Evolutionary conservation across 2,329 filamentous ascomycete genomes (phyloP).

Genomic region (Monosporascus cannonballus): DNA sequence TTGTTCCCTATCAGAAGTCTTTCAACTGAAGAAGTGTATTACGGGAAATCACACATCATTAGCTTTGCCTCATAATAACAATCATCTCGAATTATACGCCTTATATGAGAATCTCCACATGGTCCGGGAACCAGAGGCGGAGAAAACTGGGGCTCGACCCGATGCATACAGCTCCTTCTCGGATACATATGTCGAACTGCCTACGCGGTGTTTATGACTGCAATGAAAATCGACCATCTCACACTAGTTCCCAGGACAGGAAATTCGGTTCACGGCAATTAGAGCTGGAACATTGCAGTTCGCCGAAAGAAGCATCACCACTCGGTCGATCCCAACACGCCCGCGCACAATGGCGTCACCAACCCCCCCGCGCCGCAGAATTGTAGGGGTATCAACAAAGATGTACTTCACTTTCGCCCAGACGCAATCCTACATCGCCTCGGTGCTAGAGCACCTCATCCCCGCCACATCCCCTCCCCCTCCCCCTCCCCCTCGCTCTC

Average conservation of each 20-base stretch:
- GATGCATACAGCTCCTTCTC: not conserved
- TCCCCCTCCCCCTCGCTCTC: slow-evolving; percentile 13
- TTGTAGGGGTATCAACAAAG: slow-evolving; percentile 70
- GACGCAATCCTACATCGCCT: slow-evolving; percentile 51
- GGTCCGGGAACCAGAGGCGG: not conserved
- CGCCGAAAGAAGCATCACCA: not conserved
- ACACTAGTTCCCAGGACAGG: no score
- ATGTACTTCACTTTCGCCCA: slow-evolving; percentile 70
- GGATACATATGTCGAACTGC: not conserved
- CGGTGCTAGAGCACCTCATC: slow-evolving; percentile 40
- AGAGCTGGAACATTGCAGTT: not conserved
- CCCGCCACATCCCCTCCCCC: slow-evolving; percentile 27
- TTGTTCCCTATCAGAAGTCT: no score
- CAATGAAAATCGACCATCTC: no score
- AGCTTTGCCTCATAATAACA: no score
- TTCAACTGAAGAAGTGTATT: no score
- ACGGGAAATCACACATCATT: no score
- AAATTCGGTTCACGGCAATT: not conserved
- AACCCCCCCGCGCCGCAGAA: slow-evolving; percentile 41
- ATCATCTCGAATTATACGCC: not conserved
- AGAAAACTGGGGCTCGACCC: not conserved
- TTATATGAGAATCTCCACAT: not conserved
- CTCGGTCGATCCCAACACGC: not conserved
- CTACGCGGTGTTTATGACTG: no score
- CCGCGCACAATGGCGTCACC: slow-evolving; percentile 19